Conservation (phyloP, 192 early-diverging fungal genomes). For the Backusella parvicylindrica region DNA sequence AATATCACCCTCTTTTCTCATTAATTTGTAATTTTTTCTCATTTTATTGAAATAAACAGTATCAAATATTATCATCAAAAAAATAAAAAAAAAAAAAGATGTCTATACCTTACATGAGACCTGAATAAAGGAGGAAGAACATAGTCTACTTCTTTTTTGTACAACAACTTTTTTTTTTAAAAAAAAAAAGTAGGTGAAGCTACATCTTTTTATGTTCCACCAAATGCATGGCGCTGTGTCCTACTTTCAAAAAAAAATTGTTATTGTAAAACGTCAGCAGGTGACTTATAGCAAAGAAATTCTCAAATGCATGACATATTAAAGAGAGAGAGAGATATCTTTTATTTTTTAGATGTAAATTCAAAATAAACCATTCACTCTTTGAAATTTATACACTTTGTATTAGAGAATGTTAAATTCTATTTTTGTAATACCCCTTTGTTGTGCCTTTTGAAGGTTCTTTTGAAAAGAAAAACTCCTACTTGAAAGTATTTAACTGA, state of each 20-base stretch:
- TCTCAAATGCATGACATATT: background rate
- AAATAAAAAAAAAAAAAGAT: background rate
- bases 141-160: background rate
- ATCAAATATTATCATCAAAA: no score
- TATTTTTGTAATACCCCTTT: background rate
- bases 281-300: background rate
- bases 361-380: background rate
- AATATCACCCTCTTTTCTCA: no score
- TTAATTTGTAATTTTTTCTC: no score
- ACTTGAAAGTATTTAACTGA: background rate
- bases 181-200: background rate
- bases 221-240: background rate
- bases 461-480: background rate
- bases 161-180: slow-evolving; percentile 1
- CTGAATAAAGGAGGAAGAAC: background rate
- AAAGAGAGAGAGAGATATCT: background rate
- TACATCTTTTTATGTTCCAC: background rate
- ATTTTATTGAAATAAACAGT: background rate
- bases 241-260: background rate
- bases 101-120: background rate
- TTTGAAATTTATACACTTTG: background rate
- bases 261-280: slow-evolving; percentile 6
- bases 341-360: background rate
- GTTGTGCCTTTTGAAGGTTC: background rate
- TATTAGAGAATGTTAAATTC: background rate